Evolutionary conservation across 331 rosid genomes (phyloP), one percentile per base, ranked within the genome.

Genomic region (Malus hybrid): DNA sequence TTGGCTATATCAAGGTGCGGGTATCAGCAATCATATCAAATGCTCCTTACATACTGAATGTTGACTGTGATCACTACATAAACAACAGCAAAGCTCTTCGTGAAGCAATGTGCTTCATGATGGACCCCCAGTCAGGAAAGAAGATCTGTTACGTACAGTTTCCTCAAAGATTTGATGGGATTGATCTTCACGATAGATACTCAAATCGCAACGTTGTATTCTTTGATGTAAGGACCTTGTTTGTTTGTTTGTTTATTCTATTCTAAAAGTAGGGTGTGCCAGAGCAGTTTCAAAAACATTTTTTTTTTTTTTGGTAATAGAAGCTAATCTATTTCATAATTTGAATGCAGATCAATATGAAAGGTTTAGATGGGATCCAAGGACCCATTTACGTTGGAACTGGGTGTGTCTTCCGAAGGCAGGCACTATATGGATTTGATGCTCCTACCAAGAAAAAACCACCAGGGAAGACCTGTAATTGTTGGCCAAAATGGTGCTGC

Each of bases 41-140:
- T 76, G 93, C 98, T 5, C 91, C 98, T 34, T 93, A 87, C 86
- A 62, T 90, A 10, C 83, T 93, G 74, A 93, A 93, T 79, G 93
- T 93, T 65, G 95, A 93, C 73, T 90, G 85, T 85, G 90, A 93
- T 81, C 90, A 89, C 87, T 87, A 82, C 71, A 87, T 93, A 72
- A 93, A 93, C 74, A 93, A 93, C 65, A 93, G 96, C 80, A 93
- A 78, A 83, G 93, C 90, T 6, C 85, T 93, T 65, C 86, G 95
- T 46, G 98, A 93, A 74, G 91, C 98, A 69, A 93, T 93, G 98
- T 93, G 98, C 87, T 93, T 93, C 89, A 87, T 93, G 96, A 89
- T 93, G 96, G 98, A 90, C 44, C 95, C 95, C 63, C 61, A 88
- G 31, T 80, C 86, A 46, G 95, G 89, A 70, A 85, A 85, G 85